Evolutionary conservation across 148 eudicot species (phyloP).

Genomic region (Rhododendron molle): DNA sequence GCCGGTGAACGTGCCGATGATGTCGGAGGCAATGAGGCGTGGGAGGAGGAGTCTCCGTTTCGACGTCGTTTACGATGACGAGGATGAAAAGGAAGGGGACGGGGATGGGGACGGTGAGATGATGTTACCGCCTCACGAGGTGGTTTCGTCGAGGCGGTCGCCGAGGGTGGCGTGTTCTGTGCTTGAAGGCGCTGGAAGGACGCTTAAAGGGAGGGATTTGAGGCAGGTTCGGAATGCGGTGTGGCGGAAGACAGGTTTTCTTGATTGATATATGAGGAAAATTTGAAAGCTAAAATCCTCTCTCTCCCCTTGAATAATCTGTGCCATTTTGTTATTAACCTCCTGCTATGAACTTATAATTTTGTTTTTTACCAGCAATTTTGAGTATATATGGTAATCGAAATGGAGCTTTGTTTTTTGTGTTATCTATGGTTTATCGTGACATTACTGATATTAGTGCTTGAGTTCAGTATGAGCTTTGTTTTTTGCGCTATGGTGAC

Average conservation of each 20-base stretch:
- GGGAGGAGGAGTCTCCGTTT: constrained; percentile 1
- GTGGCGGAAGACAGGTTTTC: constrained; percentile 52
- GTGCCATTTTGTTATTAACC: background rate
- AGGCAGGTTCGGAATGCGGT: constrained; percentile 53
- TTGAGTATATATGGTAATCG: background rate
- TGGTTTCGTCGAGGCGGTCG: constrained; percentile 33
- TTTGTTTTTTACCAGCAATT: background rate
- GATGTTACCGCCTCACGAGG: constrained; percentile 60
- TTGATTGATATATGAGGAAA: constrained; percentile 27
- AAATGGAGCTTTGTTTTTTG: background rate
- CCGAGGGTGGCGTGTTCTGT: constrained; percentile 37
- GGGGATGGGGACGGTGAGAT: constrained; percentile 15
- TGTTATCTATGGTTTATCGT: background rate
- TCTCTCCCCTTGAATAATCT: background rate
- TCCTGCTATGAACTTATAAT: background rate
- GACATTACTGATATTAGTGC: background rate
- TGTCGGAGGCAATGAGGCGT: constrained; percentile 8
- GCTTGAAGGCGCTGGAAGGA: constrained; percentile 51
- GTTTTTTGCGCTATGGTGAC: too few species aligned
- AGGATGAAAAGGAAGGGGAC: constrained; percentile 13
- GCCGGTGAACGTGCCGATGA: constrained; percentile 42
- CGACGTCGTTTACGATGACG: constrained; percentile 18
- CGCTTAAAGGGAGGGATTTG: constrained; percentile 53
- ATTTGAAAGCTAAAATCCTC: background rate
- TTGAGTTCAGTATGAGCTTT: background rate